Conservation (phyloP, 192 early-diverging fungal species). For the Umbelopsis vinacea region DNA sequence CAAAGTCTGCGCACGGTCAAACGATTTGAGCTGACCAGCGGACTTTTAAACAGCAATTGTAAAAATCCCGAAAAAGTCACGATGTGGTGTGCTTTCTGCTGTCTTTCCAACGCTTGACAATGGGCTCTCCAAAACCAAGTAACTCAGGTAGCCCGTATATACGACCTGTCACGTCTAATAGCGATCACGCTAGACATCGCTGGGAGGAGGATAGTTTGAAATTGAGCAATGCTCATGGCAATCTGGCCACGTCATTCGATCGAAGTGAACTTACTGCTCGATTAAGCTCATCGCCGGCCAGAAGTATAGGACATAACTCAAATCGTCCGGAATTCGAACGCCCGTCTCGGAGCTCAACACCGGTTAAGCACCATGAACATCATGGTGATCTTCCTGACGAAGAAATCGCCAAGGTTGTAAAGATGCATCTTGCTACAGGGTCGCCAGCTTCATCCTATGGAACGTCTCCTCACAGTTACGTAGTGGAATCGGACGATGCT, state of each 20-base stretch:
- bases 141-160: constrained; percentile 14
- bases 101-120: constrained; percentile 14
- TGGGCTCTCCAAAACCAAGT: constrained; percentile 21
- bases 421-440: constrained; percentile 66
- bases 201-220: neutral
- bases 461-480: constrained; percentile 34
- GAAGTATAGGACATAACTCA: neutral
- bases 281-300: constrained; percentile 8
- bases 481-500: constrained; percentile 31
- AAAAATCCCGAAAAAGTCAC: constrained; percentile 16
- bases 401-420: constrained; percentile 62
- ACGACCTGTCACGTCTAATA: neutral
- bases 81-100: neutral
- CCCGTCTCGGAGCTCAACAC: neutral
- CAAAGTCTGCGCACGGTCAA: neutral
- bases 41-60: neutral
- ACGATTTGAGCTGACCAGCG: neutral
- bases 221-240: constrained; percentile 2
- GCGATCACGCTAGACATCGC: neutral
- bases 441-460: constrained; percentile 33
- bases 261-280: constrained; percentile 13
- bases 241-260: constrained; percentile 9
- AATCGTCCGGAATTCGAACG: neutral
- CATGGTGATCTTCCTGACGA: constrained; percentile 47
- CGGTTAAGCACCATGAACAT: neutral